Evolutionary conservation across 306 rosid species (phyloP), one percentile per base, ranked within the genome.

Genomic region (Rosa multiflora): DNA sequence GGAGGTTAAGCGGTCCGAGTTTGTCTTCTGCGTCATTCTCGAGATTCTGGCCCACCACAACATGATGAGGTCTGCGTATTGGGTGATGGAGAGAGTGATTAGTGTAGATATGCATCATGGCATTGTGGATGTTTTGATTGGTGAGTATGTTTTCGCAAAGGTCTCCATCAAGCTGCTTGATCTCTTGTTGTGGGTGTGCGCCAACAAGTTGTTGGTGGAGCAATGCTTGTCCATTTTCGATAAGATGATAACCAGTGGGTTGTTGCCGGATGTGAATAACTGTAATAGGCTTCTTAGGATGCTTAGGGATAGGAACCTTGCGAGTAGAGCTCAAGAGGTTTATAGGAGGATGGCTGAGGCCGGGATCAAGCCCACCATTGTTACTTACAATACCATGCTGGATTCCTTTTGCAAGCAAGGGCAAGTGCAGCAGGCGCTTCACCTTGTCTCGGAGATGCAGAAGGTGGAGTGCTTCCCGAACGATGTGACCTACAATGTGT

Each of bases 231-330:
- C 49, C 44, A 76, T 87, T 70, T 87, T 88, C 8, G 48, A 86
- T 29, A 85, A 83, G 76, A 93, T 93, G 98, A 61, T 88, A 77
- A 42, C 66, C 52, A 88, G 76, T 42, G 92, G 91, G 10, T 55
- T 93, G 68, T 78, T 89, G 73, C 98, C 98, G 0, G 93, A 88
- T 77, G 91, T 89, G 78, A 85, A 43, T 82, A 88, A 87, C 79
- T 93, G 94, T 77, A 93, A 93, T 86, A 91, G 97, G 87, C 76
- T 91, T 81, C 89, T 93, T 49, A 93, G 80, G 81, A 61, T 84
- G 80, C 81, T 93, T 76, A 86, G 90, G 79, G 88, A 91, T 79
- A 84, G 67, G 74, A 42, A 78, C 26, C 79, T 86, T 58, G 62
- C 49, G 58, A 66, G 29, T 58, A 81, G 74, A 69, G 88, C 87